Conservation (phyloP, 345 rosid genomes). For the Rhodamnia argentea region DNA sequence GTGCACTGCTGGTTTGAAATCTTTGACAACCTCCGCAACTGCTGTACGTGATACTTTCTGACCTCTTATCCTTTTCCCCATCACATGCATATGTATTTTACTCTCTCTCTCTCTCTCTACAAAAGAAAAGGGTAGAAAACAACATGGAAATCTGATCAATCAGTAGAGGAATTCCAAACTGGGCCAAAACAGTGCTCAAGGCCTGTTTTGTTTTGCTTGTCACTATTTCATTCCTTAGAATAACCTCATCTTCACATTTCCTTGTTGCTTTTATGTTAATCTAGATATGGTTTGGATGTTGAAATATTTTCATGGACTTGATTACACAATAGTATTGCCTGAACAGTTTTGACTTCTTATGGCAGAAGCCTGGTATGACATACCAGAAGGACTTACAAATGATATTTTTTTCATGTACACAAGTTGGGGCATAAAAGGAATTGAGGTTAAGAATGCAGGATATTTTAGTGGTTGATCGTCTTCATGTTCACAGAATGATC, state of each 20-base stretch:
- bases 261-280: neutral
- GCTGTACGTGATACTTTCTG: conserved; percentile 49
- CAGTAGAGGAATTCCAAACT: neutral
- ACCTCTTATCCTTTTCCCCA: neutral
- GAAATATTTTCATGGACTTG: neutral
- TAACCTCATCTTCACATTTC: neutral
- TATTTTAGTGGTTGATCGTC: neutral
- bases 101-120: neutral
- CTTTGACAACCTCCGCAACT: conserved; percentile 84
- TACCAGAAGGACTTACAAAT: neutral
- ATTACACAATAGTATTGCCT: neutral
- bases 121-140: neutral
- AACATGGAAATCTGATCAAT: neutral
- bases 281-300: neutral
- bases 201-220: neutral
- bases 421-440: neutral
- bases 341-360: neutral
- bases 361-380: neutral
- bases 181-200: neutral
- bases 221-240: neutral
- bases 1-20: conserved; percentile 98
- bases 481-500: too few relatives aligned
- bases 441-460: neutral
- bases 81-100: neutral
- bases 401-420: neutral